Evolutionary conservation across 2,329 filamentous ascomycete species (phyloP).

Genomic region (Capronia coronata): DNA sequence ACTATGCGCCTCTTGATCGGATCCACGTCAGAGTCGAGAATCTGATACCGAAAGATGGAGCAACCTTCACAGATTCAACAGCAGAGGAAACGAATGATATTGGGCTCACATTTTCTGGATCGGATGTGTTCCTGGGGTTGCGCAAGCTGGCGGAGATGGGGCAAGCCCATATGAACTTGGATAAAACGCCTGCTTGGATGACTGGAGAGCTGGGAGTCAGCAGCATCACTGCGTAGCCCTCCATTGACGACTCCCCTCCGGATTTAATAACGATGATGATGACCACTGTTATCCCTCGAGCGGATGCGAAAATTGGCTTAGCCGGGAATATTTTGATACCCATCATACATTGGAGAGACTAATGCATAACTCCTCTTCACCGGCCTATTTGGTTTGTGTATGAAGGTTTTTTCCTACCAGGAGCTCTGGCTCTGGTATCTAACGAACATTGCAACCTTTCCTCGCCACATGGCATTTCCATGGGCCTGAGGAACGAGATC

Average conservation of each 20-base stretch:
- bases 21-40: conserved; percentile 20
- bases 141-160: conserved; percentile 70
- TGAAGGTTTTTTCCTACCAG: background rate
- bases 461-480: too few relatives aligned
- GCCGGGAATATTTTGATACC: background rate
- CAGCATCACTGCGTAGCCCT: conserved; percentile 53
- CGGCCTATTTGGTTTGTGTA: too few relatives aligned
- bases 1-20: conserved; percentile 23
- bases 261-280: too few relatives aligned
- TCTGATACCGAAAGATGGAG: background rate
- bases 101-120: conserved; percentile 62
- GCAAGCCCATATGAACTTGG: conserved; percentile 54
- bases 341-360: background rate
- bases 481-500: too few relatives aligned
- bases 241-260: background rate
- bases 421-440: too few relatives aligned
- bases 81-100: conserved; percentile 28
- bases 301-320: background rate
- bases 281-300: background rate
- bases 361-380: background rate
- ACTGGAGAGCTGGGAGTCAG: conserved; percentile 80
- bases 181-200: conserved; percentile 82
- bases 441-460: too few relatives aligned
- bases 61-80: background rate
- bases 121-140: conserved; percentile 74